Conservation (phyloP, 306 rosid species). For the Gastrolobium villosum region DNA sequence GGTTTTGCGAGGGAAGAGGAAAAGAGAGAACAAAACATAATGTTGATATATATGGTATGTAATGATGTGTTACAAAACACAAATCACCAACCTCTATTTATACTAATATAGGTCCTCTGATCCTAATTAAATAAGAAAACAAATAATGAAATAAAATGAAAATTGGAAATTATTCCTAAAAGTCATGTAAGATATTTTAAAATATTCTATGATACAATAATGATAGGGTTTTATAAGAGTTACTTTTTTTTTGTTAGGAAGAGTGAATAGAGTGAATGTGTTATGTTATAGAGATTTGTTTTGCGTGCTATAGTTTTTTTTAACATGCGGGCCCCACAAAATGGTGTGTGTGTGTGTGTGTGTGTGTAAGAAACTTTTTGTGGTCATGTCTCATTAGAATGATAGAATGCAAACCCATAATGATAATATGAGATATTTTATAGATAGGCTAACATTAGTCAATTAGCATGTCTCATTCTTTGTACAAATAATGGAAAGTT, state of each 20-base stretch:
- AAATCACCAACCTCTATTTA: background rate
- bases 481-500: constrained; percentile 16
- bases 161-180: background rate
- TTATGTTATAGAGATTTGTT: too few species aligned
- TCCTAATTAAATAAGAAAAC: background rate
- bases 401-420: too few species aligned
- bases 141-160: constrained; percentile 15
- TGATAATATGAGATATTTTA: background rate
- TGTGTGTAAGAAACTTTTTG: too few species aligned
- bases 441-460: background rate
- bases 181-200: background rate
- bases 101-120: background rate
- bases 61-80: background rate
- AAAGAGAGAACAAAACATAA: background rate
- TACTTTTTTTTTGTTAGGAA: too few species aligned
- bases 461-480: background rate
- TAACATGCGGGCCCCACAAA: too few species aligned
- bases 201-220: background rate
- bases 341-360: too few species aligned
- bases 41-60: background rate
- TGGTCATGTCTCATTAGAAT: too few species aligned
- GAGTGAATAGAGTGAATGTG: too few species aligned
- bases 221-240: too few species aligned
- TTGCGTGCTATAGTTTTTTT: too few species aligned
- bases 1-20: background rate